A percentile compares a stretch with the other conserved stretches of the same genome.
Conservation (phyloP, 345 rosid species). For the Passiflora organensis region DNA sequence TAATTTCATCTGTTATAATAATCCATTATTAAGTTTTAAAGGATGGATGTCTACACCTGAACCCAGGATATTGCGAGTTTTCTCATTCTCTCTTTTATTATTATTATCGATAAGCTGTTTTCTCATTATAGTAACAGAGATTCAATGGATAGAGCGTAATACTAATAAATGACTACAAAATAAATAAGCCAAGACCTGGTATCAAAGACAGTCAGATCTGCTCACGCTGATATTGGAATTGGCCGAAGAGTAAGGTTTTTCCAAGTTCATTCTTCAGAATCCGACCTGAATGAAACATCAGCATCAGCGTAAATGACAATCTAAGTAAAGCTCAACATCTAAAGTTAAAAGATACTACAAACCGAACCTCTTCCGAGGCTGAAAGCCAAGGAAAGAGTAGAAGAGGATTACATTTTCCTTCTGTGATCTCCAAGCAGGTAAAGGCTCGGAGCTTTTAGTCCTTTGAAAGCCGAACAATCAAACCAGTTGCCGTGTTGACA, state of each 20-base stretch:
- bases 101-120: no score
- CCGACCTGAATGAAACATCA: no score
- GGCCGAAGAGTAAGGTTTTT: not conserved
- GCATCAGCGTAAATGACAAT: no score
- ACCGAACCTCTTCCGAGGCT: slow-evolving; percentile 16
- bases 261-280: not conserved
- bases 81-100: no score
- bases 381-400: not conserved
- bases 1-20: no score
- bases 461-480: slow-evolving; percentile 23
- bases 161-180: not conserved
- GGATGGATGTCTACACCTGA: no score
- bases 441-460: slow-evolving; percentile 5
- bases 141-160: slow-evolving; percentile 6
- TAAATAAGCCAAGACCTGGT: slow-evolving; percentile 12
- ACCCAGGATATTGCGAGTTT: no score
- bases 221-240: not conserved
- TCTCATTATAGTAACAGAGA: slow-evolving; percentile 4
- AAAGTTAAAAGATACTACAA: not conserved
- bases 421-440: no score
- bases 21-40: no score
- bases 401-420: no score
- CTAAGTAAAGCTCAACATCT: no score
- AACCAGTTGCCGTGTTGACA: slow-evolving; percentile 19
- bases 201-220: slow-evolving; percentile 16